These are phyloP conservation scores for Eremothecium cymbalariae DNA, from an alignment of 1,139 yeast genomes.

Conservation along the genomic window DNA sequence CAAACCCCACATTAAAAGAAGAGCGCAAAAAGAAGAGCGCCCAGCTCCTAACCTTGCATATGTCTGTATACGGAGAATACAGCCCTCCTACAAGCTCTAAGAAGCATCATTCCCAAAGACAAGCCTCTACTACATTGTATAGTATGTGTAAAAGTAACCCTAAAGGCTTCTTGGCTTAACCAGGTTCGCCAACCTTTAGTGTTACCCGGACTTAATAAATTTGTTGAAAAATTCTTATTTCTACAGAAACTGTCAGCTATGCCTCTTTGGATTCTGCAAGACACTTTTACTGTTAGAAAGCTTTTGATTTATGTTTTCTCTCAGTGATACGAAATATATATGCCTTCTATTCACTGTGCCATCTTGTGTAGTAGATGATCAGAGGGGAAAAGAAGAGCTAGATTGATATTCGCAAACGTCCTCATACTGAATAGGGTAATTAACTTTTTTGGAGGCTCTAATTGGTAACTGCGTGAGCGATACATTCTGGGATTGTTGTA, in stretches of 20 bases:
- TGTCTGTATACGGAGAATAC: too few relatives aligned
- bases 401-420: constrained; percentile 30
- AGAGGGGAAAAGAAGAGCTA: constrained; percentile 34
- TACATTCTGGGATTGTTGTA: constrained; percentile 17
- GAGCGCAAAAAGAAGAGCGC: too few relatives aligned
- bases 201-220: too few relatives aligned
- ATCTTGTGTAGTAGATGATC: constrained; percentile 30
- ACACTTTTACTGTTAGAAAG: too few relatives aligned
- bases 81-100: too few relatives aligned
- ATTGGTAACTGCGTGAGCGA: constrained; percentile 33
- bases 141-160: too few relatives aligned
- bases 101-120: too few relatives aligned
- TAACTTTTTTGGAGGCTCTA: constrained; percentile 18
- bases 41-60: too few relatives aligned
- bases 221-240: background rate
- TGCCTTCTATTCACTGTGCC: constrained; percentile 35
- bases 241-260: background rate
- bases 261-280: background rate
- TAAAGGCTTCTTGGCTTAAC: too few relatives aligned
- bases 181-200: too few relatives aligned
- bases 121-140: too few relatives aligned
- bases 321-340: constrained; percentile 27
- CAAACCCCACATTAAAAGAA: too few relatives aligned
- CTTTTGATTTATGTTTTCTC: constrained; percentile 4
- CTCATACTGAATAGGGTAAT: constrained; percentile 31